Conservation (phyloP, 371 early-diverging fungal genomes). For the Mortierella sp. region DNA sequence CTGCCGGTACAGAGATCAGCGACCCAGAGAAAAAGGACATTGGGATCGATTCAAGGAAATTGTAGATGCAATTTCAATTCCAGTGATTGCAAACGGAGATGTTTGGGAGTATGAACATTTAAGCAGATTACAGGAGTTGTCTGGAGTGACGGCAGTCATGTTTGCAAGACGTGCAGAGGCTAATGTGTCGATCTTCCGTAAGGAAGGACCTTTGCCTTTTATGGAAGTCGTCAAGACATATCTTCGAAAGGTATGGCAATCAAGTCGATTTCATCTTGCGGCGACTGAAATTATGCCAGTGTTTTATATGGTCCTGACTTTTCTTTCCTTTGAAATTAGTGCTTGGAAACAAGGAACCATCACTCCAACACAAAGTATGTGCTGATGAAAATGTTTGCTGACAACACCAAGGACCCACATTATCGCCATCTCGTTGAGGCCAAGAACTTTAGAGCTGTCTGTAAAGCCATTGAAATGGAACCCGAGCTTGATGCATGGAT, state of each 20-base stretch:
- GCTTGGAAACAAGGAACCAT: constrained; percentile 69
- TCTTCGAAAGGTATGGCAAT: constrained; percentile 67
- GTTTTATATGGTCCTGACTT: background rate
- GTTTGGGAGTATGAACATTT: constrained; percentile 75
- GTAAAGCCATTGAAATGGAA: constrained; percentile 48
- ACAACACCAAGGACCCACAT: constrained; percentile 62
- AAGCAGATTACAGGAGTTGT: constrained; percentile 64
- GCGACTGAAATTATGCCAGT: too few species aligned
- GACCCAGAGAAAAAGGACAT: constrained; percentile 83
- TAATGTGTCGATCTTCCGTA: constrained; percentile 88
- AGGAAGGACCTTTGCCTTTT: constrained; percentile 68
- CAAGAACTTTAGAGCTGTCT: constrained; percentile 66
- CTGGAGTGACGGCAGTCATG: constrained; percentile 83
- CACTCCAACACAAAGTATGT: constrained; percentile 92
- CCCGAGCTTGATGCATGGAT: constrained; percentile 41
- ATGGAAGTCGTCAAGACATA: constrained; percentile 73
- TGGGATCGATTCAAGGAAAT: constrained; percentile 89
- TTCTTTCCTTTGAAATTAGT: constrained; percentile 40
- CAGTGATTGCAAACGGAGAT: constrained; percentile 96
- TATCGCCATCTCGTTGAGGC: constrained; percentile 63
- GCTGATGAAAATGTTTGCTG: constrained; percentile 84
- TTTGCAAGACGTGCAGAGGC: constrained; percentile 88
- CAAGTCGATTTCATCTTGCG: background rate
- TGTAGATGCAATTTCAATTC: constrained; percentile 73
- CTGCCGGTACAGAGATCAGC: constrained; percentile 83